These are phyloP conservation scores for Podaxis pistillaris DNA, from an alignment of 768 basidiomycete species.

Conservation along the genomic window DNA sequence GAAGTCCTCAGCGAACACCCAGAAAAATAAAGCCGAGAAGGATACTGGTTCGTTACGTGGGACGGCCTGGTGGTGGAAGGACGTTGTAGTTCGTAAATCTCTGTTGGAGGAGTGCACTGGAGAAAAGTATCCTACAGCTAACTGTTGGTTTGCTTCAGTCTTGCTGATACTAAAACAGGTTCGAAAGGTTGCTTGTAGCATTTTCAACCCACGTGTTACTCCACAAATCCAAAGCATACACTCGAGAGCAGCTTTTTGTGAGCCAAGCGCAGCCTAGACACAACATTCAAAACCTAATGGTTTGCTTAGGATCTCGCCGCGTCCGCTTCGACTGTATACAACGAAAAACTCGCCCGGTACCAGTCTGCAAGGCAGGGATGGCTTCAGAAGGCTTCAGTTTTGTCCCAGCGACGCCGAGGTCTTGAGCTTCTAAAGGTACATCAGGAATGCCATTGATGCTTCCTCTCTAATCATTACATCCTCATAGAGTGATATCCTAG, in stretches of 20 bases:
- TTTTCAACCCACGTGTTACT: slow-evolving; percentile 51
- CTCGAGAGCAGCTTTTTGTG: neutral
- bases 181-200: slow-evolving; percentile 49
- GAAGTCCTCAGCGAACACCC: slow-evolving; percentile 15
- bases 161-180: slow-evolving; percentile 30
- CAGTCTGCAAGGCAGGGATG: neutral
- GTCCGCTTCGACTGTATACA: neutral
- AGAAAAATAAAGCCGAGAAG: slow-evolving; percentile 18
- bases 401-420: slow-evolving; percentile 1
- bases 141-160: neutral
- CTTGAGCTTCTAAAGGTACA: neutral
- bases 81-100: slow-evolving; percentile 53
- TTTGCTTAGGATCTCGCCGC: neutral
- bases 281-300: neutral
- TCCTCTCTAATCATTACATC: neutral
- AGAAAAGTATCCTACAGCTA: slow-evolving; percentile 35
- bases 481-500: neutral
- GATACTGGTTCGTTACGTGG: neutral
- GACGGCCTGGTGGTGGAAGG: slow-evolving; percentile 53
- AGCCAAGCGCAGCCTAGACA: neutral
- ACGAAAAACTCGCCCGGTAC: slow-evolving; percentile 6
- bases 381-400: neutral
- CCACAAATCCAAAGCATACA: slow-evolving; percentile 22
- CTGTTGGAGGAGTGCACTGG: slow-evolving; percentile 54
- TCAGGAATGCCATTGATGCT: neutral